Conservation (phyloP, 2,329 filamentous ascomycete species). For the Sordariomycetes sp. region DNA sequence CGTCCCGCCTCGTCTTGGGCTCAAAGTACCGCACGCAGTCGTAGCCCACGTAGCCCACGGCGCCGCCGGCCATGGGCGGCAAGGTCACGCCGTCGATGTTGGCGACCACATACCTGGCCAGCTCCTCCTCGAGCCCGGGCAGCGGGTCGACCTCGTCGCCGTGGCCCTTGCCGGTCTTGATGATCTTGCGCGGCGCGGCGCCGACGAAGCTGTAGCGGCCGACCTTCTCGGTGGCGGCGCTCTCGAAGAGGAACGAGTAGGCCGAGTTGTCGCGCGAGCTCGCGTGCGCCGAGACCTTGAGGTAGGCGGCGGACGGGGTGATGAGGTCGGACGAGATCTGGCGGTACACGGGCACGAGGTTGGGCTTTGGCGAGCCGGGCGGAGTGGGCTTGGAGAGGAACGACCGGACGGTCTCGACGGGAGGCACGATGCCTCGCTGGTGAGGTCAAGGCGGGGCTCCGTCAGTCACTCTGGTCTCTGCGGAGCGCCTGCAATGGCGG, state of each 20-base stretch:
- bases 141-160: constrained; percentile 77
- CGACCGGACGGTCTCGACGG: constrained; percentile 33
- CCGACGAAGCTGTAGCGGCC: constrained; percentile 94
- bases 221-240: constrained; percentile 85
- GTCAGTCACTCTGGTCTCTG: background rate
- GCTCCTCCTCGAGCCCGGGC: constrained; percentile 69
- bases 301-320: constrained; percentile 88
- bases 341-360: constrained; percentile 71
- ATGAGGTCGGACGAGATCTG: constrained; percentile 87
- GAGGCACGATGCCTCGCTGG: constrained; percentile 30
- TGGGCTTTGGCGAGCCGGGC: constrained; percentile 30
- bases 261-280: constrained; percentile 43
- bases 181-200: constrained; percentile 65
- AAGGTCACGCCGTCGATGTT: constrained; percentile 73
- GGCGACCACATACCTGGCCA: constrained; percentile 68
- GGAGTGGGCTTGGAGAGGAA: constrained; percentile 22
- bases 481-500: background rate
- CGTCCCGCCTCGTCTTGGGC: constrained; percentile 78
- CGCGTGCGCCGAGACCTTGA: constrained; percentile 74
- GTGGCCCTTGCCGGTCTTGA: constrained; percentile 82
- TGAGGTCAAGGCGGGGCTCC: background rate
- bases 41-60: constrained; percentile 93
- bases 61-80: constrained; percentile 81
- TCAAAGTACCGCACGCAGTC: constrained; percentile 98
- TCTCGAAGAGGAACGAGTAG: constrained; percentile 91